Evolutionary conservation across 2,329 filamentous ascomycete species (phyloP), one percentile per base, ranked within the genome.

Genomic region (Penicillium sp.): DNA sequence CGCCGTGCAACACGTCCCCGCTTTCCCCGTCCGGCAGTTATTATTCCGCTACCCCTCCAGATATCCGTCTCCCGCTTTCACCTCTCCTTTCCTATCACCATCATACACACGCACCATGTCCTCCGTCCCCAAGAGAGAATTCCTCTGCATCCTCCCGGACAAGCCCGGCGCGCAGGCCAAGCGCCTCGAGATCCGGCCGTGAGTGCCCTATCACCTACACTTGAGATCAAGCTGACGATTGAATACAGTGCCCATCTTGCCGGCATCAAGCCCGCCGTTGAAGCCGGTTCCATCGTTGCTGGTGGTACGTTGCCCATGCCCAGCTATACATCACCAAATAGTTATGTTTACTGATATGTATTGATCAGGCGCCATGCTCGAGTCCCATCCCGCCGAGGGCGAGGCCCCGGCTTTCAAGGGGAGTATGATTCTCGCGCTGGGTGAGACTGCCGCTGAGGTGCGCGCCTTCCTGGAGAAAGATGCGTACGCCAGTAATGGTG

Each of bases 61-160:
- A 47, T 29, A 44, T 28, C 22, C 35, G 29, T 34, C 44, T 24
- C 35, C 11, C 13, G 9, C 18, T 27, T 11, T 42, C 48, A 20
- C 35, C 28, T 24, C 23, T 47, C 26, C 23, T 40, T 42, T 50
- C 47, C 27, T 29, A 14, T 32, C 31, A 36, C 13, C 16, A 20
- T 6, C 10, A 22, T 46, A 24, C 43, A 51, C 27, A n/a, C 54
- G 55, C 54, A 58, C 47, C 10, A 61, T 61, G 55, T 55, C 57
- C 27, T 46, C 61, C 16, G 40, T 57, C 9, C 51, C 64, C 39
- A 78, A 77, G 62, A 77, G 71, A 50, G 82, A 87, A 66, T 89
- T 82, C 74, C 77, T 89, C 29, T 82, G 84, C 57, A 74, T 88
- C 47, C 63, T 87, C 29, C 85, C 82, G 10, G 85, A 88, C 66